Evolutionary conservation across 495 filamentous ascomycete genomes (phyloP).

Genomic region (Neohortaea acidophila): DNA sequence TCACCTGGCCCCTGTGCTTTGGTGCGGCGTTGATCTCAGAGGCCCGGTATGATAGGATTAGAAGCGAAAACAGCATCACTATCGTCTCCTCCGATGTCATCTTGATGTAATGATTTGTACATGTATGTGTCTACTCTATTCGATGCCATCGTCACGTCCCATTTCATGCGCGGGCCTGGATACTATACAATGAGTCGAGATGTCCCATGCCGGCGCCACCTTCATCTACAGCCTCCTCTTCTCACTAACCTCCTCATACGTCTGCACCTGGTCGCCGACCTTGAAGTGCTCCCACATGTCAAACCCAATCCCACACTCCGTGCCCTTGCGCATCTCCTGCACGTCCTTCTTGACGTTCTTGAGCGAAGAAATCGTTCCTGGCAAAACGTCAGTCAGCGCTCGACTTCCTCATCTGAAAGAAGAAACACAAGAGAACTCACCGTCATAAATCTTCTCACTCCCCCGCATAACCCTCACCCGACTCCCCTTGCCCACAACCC

Average conservation of each 20-base stretch:
- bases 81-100: too few relatives aligned
- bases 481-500: conserved; percentile 41
- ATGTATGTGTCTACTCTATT: conserved; percentile 1
- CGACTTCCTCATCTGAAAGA: conserved; percentile 4
- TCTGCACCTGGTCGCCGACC: conserved; percentile 72
- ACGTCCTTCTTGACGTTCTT: conserved; percentile 90
- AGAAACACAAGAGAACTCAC: conserved; percentile 50
- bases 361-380: conserved; percentile 61
- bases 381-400: not conserved
- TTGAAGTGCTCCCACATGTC: conserved; percentile 61
- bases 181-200: not conserved
- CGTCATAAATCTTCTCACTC: conserved; percentile 57
- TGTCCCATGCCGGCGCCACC: too few relatives aligned
- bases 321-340: conserved; percentile 72
- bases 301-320: conserved; percentile 84
- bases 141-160: not conserved
- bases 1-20: conserved; percentile 37
- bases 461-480: conserved; percentile 62
- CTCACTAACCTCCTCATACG: conserved; percentile 63
- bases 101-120: conserved; percentile 4
- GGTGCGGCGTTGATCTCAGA: conserved; percentile 27
- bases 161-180: not conserved
- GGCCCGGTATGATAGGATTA: conserved; percentile 21
- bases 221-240: conserved; percentile 46
- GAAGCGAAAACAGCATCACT: not conserved